Conservation (phyloP, 208 protist species). For the Crithidia sp. region DNA sequence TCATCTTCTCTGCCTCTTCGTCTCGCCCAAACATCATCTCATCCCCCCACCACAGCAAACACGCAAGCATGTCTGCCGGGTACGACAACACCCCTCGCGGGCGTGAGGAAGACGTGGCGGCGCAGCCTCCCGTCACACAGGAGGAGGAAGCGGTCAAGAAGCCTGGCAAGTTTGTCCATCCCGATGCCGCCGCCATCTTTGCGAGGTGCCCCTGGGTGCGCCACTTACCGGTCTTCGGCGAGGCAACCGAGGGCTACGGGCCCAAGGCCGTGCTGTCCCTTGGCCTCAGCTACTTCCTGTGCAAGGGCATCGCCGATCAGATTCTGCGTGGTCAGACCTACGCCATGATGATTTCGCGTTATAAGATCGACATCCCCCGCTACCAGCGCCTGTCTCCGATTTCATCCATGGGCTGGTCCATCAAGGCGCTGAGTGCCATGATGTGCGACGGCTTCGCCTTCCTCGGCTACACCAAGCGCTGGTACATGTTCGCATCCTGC, state of each 20-base stretch:
- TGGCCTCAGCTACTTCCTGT: constrained; percentile 46
- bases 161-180: constrained; percentile 25
- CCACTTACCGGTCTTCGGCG: constrained; percentile 46
- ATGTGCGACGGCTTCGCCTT: constrained; percentile 71
- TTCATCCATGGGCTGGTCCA: constrained; percentile 54
- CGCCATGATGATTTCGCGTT: constrained; percentile 54
- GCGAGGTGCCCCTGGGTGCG: constrained; percentile 29
- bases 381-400: constrained; percentile 53
- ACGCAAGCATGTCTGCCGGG: background rate
- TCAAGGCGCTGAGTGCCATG: constrained; percentile 70
- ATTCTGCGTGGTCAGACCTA: constrained; percentile 40
- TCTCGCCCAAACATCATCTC: background rate
- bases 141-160: background rate
- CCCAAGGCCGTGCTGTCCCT: constrained; percentile 34
- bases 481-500: constrained; percentile 64
- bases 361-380: constrained; percentile 23
- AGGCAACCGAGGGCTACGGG: constrained; percentile 44
- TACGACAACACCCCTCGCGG: background rate
- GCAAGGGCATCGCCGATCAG: constrained; percentile 62
- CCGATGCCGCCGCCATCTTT: constrained; percentile 33
- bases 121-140: background rate
- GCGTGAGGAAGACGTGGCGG: background rate
- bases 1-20: background rate
- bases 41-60: background rate
- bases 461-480: constrained; percentile 80